Percentiles rank a stretch among this genome's conserved stretches.
These are phyloP conservation scores for Suhomyces tanzawaensis DNA, from an alignment of 805 yeast species.

Conservation along the genomic window DNA sequence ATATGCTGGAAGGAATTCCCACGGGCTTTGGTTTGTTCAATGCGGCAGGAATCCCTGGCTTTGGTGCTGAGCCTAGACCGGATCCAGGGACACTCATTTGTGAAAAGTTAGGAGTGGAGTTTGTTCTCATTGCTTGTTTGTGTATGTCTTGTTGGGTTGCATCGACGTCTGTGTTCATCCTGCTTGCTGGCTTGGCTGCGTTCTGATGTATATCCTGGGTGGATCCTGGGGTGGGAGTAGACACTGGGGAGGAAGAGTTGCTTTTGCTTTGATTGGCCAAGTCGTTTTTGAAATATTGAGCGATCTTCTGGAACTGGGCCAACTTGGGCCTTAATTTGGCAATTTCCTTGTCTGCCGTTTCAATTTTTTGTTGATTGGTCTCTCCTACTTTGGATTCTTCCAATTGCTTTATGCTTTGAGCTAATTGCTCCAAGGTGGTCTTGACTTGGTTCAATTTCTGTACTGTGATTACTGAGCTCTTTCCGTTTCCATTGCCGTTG, in stretches of 20 bases:
- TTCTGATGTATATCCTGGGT: background rate
- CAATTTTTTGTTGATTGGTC: slow-evolving; percentile 6
- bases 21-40: background rate
- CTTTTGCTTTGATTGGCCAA: slow-evolving; percentile 15
- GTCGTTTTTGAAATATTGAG: slow-evolving; percentile 21
- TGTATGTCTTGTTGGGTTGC: background rate
- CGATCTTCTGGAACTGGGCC: slow-evolving; percentile 22
- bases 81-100: background rate
- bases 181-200: background rate
- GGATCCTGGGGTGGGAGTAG: slow-evolving; percentile 2
- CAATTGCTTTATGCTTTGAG: slow-evolving; percentile 19
- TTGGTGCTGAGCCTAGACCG: background rate
- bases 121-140: background rate
- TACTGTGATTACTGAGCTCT: slow-evolving; percentile 10
- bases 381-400: slow-evolving; percentile 18
- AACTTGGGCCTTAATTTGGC: slow-evolving; percentile 16
- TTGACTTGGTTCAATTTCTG: slow-evolving; percentile 24
- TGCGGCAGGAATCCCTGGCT: background rate
- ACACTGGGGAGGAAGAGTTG: background rate
- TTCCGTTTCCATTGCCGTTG: background rate
- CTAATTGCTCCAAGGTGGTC: slow-evolving; percentile 20
- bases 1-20: background rate
- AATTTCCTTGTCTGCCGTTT: slow-evolving; percentile 9
- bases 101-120: background rate
- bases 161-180: background rate